Conservation (phyloP, 2,329 filamentous ascomycete genomes). For the Verticillium alfalfae region DNA sequence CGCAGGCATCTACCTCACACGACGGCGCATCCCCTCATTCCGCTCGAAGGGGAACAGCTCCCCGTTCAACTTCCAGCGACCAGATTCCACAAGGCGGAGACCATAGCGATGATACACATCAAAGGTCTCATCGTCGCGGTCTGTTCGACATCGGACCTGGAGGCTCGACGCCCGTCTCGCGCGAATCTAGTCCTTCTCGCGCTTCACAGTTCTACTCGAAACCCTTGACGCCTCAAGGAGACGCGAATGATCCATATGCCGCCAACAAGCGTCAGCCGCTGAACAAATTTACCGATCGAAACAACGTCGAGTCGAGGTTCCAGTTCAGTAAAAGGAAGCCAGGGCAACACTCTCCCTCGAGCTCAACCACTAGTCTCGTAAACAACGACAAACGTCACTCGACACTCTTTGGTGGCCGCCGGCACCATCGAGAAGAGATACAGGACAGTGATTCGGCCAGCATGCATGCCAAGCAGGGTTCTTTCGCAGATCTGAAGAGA, state of each 20-base stretch:
- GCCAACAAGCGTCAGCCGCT: slow-evolving; percentile 72
- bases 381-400: slow-evolving; percentile 50
- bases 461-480: slow-evolving; percentile 57
- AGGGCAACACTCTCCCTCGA: slow-evolving; percentile 51
- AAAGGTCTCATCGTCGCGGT: slow-evolving; percentile 42
- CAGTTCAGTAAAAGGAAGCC: slow-evolving; percentile 72
- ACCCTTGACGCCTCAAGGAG: slow-evolving; percentile 73
- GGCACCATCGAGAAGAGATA: slow-evolving; percentile 36
- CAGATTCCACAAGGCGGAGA: slow-evolving; percentile 31
- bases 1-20: slow-evolving; percentile 58
- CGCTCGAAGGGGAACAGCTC: slow-evolving; percentile 30
- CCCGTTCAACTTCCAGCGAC: slow-evolving; percentile 37
- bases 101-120: slow-evolving; percentile 28
- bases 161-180: slow-evolving; percentile 51
- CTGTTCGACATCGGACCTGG: slow-evolving; percentile 46
- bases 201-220: slow-evolving; percentile 63
- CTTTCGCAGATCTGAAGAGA: slow-evolving; percentile 93
- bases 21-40: slow-evolving; percentile 39
- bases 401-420: slow-evolving; percentile 30
- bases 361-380: slow-evolving; percentile 45
- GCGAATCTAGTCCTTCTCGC: slow-evolving; percentile 59
- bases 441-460: slow-evolving; percentile 39
- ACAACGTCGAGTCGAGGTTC: slow-evolving; percentile 70
- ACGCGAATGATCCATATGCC: slow-evolving; percentile 82
- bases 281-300: slow-evolving; percentile 55